phyloP scores from a whole-genome alignment of 208 protist species.

The Leishmania tropica region DNA sequence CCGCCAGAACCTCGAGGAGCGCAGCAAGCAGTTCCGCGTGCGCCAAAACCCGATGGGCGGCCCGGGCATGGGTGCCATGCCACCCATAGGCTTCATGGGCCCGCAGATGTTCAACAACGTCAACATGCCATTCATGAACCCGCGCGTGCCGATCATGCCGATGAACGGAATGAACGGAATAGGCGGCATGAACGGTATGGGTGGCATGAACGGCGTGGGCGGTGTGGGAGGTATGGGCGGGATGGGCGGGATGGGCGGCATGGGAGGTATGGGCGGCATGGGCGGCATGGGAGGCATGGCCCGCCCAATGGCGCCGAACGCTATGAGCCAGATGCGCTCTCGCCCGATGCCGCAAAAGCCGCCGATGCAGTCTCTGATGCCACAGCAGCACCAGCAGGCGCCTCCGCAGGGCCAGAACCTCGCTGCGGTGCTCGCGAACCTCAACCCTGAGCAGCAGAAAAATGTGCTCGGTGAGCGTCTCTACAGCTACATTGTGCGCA shows the following conservation, averaged over 20 bases:
- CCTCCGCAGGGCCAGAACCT: slow-evolving; percentile 69
- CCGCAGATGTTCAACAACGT: slow-evolving; percentile 67
- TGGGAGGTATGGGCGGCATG: slow-evolving; percentile 42
- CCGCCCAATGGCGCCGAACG: slow-evolving; percentile 55
- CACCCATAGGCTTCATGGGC: slow-evolving; percentile 46
- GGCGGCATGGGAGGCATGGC: slow-evolving; percentile 31
- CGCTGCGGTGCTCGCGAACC: slow-evolving; percentile 61
- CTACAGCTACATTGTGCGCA: slow-evolving; percentile 94
- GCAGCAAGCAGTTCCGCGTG: slow-evolving; percentile 84
- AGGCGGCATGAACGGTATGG: slow-evolving; percentile 41
- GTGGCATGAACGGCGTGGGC: slow-evolving; percentile 24
- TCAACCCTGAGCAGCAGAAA: slow-evolving; percentile 92
- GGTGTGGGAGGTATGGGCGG: slow-evolving; percentile 39
- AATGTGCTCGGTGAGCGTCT: slow-evolving; percentile 97
- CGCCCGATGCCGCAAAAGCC: slow-evolving; percentile 56
- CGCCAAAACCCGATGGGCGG: slow-evolving; percentile 70
- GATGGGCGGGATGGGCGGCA: slow-evolving; percentile 36
- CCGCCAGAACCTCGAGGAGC: slow-evolving; percentile 93
- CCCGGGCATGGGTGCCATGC: slow-evolving; percentile 51
- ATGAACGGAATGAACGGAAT: slow-evolving; percentile 43
- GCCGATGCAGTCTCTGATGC: slow-evolving; percentile 70
- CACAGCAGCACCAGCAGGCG: slow-evolving; percentile 47
- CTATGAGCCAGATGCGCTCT: slow-evolving; percentile 82
- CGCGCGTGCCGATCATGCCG: slow-evolving; percentile 81
- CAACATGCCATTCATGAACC: slow-evolving; percentile 80